Percentiles rank a stretch among this genome's conserved stretches.
phyloP scores from a whole-genome alignment of 345 rosid genomes.

The Syzygium aromaticum region DNA sequence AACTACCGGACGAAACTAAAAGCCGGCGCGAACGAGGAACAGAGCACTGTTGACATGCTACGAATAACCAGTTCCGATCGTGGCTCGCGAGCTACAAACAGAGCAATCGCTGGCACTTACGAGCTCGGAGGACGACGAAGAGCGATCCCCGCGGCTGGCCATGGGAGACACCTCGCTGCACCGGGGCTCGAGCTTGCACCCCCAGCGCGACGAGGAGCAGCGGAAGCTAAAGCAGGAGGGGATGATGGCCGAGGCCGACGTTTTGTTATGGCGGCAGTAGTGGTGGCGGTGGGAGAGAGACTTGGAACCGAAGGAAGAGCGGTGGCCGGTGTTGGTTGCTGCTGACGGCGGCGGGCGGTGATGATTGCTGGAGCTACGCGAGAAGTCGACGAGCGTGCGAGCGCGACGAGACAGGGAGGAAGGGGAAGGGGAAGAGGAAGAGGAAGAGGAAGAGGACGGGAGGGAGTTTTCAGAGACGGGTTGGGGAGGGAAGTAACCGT shows the following conservation, averaged over 20 bases:
- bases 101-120: background rate
- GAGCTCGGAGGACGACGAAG: background rate
- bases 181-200: background rate
- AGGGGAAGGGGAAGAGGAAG: background rate
- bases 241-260: slow-evolving; percentile 16
- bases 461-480: background rate
- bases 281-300: background rate
- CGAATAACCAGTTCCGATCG: background rate
- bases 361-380: background rate
- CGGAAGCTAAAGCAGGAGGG: slow-evolving; percentile 3
- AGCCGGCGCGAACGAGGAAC: background rate
- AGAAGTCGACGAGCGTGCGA: background rate
- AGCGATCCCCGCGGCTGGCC: background rate
- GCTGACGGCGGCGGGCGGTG: background rate
- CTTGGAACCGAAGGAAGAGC: background rate
- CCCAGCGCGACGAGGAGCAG: slow-evolving; percentile 4
- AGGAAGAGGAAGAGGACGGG: background rate
- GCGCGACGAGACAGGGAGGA: background rate
- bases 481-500: background rate
- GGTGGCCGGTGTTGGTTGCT: background rate
- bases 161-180: background rate
- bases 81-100: background rate
- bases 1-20: background rate
- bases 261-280: background rate
- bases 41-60: background rate